phyloP scores from a whole-genome alignment of 768 basidiomycete species.

The Boletus huronensis region DNA sequence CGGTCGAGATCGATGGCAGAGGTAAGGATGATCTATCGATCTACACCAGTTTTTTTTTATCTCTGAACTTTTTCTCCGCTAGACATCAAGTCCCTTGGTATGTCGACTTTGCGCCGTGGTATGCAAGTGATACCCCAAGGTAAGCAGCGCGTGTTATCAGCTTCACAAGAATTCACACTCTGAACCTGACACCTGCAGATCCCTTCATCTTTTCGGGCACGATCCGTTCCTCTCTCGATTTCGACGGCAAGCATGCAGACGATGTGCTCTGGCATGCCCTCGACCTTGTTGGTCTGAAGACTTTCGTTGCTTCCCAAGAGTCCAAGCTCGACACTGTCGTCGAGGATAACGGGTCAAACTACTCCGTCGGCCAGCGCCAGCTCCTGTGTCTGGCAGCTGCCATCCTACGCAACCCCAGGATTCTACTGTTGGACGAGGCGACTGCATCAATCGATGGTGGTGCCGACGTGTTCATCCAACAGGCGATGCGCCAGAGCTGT shows the following conservation, averaged over 20 bases:
- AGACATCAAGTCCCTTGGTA: slow-evolving; percentile 81
- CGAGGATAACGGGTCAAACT: slow-evolving; percentile 68
- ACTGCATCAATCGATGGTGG: slow-evolving; percentile 79
- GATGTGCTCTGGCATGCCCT: slow-evolving; percentile 40
- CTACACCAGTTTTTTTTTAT: slow-evolving; percentile 68
- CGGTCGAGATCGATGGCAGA: slow-evolving; percentile 73
- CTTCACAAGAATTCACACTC: background rate
- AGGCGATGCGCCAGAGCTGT: slow-evolving; percentile 31
- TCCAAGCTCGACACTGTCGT: slow-evolving; percentile 74
- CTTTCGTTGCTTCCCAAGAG: slow-evolving; percentile 68
- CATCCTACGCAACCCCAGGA: slow-evolving; percentile 30
- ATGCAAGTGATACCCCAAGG: slow-evolving; percentile 32
- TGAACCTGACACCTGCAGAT: slow-evolving; percentile 12
- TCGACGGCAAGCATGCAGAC: slow-evolving; percentile 22
- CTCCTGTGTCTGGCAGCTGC: slow-evolving; percentile 55
- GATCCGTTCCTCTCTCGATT: slow-evolving; percentile 29
- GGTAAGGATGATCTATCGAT: slow-evolving; percentile 29
- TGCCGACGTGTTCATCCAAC: slow-evolving; percentile 67
- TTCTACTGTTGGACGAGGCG: slow-evolving; percentile 32
- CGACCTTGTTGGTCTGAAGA: slow-evolving; percentile 50
- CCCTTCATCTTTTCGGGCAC: slow-evolving; percentile 34
- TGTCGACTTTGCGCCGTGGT: slow-evolving; percentile 27
- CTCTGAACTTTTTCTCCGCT: slow-evolving; percentile 49
- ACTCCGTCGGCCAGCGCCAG: slow-evolving; percentile 91
- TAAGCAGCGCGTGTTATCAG: background rate